Evolutionary conservation across 768 basidiomycete genomes (phyloP), one percentile per base, ranked within the genome.

Genomic region (Leccinum arenicola): DNA sequence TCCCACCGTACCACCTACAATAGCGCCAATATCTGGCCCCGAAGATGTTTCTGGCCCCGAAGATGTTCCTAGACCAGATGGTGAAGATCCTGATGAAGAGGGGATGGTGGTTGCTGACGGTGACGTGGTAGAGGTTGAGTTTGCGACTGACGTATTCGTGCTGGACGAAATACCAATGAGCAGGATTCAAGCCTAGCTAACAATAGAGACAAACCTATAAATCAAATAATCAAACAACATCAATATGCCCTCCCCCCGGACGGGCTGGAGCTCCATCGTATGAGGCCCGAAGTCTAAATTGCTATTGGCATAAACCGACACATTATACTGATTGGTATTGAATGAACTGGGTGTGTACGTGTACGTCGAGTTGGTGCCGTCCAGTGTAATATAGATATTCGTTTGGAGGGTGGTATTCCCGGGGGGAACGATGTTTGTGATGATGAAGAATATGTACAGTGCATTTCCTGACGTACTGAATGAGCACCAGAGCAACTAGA

Each of bases 211-310:
- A 1, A 25, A 65, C 63, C 58, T 64, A 31, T 67, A 64, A 35
- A 67, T 50, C 14, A 67, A 23, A 45, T 67, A 67, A 21, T 66
- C 66, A 8, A 65, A 65, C 5, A 64, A 21, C 1, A 66, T 60
- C 36, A 66, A 55, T 19, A 63, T 45, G 0, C 19, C 8, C 12
- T 50, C 12, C 27, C 43, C 15, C 27, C 11, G n/a, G n/a, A 54
- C 23, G 40, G 66, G 60, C 27, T 55, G 38, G 11, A 67, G 27
- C 14, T 3, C 15, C 60, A 67, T 56, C 12, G 1, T 56, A 35
- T 66, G 62, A 17, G 50, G 12, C 9, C 59, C 66, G 9, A 6
- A 50, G 4, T 6, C 8, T 8, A 66, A 27, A 4, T 43, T 55
- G 3, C 40, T 45, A 49, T 66, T 66, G 19, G 25, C 40, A n/a